Percentiles rank a stretch among this genome's conserved stretches.
Evolutionary conservation across 1,284 basidiomycete genomes (phyloP).

Genomic region (Cerioporus squamosus): DNA sequence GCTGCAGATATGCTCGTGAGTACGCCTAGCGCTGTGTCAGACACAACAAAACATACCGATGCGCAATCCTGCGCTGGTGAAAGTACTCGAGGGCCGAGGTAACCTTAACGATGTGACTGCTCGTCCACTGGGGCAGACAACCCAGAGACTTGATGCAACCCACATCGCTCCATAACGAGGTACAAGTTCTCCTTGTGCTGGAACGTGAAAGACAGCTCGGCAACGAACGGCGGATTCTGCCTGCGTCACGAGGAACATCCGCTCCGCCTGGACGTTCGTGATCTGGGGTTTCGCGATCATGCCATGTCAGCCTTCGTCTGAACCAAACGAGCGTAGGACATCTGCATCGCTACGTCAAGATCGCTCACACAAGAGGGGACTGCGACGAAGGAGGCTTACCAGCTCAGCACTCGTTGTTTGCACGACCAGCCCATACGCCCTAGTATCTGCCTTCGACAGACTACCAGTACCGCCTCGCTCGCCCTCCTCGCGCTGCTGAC

Average conservation of each 20-base stretch:
- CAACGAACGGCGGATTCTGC: constrained; percentile 99
- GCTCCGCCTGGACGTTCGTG: constrained; percentile 99
- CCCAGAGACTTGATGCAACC: constrained; percentile 97
- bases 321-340: no score
- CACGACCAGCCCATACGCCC: no score
- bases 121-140: constrained; percentile 92
- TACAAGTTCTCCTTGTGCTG: constrained; percentile 99
- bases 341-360: no score
- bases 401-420: no score
- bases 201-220: constrained; percentile 98
- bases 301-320: constrained; percentile 99
- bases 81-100: constrained; percentile 95
- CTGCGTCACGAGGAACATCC: constrained; percentile 99
- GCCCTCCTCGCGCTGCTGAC: no score
- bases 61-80: constrained; percentile 92
- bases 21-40: neutral
- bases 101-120: constrained; percentile 96
- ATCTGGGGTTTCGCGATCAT: constrained; percentile 99
- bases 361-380: no score
- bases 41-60: constrained; percentile 73
- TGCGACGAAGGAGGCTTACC: no score
- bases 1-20: constrained; percentile 46
- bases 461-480: no score
- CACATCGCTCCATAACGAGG: constrained; percentile 97
- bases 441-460: no score